Percentiles rank a stretch among this genome's conserved stretches.
Evolutionary conservation across 495 filamentous ascomycete genomes (phyloP).

Genomic region (Xylaria longipes): DNA sequence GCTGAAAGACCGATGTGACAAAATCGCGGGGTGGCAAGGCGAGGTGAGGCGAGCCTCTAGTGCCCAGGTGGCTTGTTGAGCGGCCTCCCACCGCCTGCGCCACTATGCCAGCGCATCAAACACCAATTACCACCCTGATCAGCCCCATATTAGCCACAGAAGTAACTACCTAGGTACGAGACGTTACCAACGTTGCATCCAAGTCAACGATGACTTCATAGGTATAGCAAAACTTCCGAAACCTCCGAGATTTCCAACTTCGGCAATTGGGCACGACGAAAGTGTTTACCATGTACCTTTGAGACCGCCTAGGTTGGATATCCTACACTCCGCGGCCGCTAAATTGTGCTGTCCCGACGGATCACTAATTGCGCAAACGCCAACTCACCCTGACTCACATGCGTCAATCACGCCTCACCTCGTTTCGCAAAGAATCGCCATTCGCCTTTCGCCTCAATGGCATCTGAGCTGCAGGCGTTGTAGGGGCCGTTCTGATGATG

Average conservation of each 20-base stretch:
- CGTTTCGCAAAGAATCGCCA: background rate
- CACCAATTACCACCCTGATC: background rate
- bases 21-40: slow-evolving; percentile 18
- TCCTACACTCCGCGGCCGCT: background rate
- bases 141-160: slow-evolving; percentile 25
- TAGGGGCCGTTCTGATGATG: background rate
- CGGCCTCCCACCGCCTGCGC: slow-evolving; percentile 24
- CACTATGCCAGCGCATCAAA: slow-evolving; percentile 24
- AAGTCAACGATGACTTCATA: slow-evolving; percentile 24
- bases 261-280: background rate
- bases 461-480: background rate
- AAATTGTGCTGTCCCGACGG: background rate
- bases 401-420: background rate
- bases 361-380: background rate
- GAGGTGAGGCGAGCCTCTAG: slow-evolving; percentile 11
- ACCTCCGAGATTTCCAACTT: background rate
- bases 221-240: background rate
- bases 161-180: slow-evolving; percentile 4
- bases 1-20: slow-evolving; percentile 16
- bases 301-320: background rate
- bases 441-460: background rate
- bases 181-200: slow-evolving; percentile 6
- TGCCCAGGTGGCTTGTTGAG: slow-evolving; percentile 27
- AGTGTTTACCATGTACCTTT: background rate
- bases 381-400: slow-evolving; percentile 27